Evolutionary conservation across 2,329 filamentous ascomycete species (phyloP).

Genomic region (Microthyrium microscopicum): DNA sequence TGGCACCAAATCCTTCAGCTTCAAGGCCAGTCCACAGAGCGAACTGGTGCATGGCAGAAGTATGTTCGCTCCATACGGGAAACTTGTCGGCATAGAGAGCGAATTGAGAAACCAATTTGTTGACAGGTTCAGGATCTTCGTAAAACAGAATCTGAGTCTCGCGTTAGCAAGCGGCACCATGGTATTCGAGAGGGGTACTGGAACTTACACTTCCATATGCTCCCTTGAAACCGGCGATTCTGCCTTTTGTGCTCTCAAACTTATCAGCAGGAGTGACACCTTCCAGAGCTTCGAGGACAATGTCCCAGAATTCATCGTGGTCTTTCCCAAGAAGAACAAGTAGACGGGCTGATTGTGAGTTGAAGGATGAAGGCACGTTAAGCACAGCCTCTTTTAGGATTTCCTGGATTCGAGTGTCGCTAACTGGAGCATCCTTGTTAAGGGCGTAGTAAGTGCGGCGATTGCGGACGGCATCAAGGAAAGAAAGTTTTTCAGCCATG

Average conservation of each 20-base stretch:
- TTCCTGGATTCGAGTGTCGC: constrained; percentile 42
- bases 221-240: constrained; percentile 44
- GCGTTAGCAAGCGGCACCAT: constrained; percentile 1
- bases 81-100: constrained; percentile 65
- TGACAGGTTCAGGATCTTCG: constrained; percentile 54
- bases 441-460: constrained; percentile 57
- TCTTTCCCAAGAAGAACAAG: constrained; percentile 66
- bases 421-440: constrained; percentile 44
- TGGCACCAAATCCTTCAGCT: constrained; percentile 69
- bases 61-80: constrained; percentile 59
- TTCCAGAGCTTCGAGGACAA: constrained; percentile 48
- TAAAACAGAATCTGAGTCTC: constrained; percentile 59
- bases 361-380: constrained; percentile 68
- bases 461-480: constrained; percentile 48
- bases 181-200: neutral
- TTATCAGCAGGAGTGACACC: constrained; percentile 48
- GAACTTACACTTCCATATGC: constrained; percentile 57
- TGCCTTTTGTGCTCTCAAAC: constrained; percentile 38
- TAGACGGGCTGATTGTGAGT: constrained; percentile 67
- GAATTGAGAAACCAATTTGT: constrained; percentile 51
- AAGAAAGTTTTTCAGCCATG: too few species aligned
- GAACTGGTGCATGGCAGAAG: constrained; percentile 68
- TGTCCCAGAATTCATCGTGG: constrained; percentile 78
- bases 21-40: constrained; percentile 68
- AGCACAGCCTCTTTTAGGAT: constrained; percentile 44